These are phyloP conservation scores for Malbranchea zuffiana DNA, from an alignment of 2,329 filamentous ascomycete genomes.

Conservation along the genomic window DNA sequence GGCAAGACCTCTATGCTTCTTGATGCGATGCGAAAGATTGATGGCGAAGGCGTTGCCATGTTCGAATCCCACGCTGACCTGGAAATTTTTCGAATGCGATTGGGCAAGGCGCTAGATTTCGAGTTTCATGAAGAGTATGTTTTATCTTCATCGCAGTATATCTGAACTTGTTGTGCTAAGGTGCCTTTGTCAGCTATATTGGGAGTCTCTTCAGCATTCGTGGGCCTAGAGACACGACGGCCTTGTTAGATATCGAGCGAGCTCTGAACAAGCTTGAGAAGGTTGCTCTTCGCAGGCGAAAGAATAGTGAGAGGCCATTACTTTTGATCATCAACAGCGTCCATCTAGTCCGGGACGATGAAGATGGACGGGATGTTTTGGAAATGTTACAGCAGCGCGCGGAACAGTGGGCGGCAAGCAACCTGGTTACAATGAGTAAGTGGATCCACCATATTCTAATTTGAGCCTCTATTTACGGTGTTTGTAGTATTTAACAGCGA, in stretches of 20 bases:
- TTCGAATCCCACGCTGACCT: conserved; percentile 91
- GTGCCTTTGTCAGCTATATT: conserved; percentile 43
- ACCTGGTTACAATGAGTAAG: conserved; percentile 61
- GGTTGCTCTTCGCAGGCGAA: conserved; percentile 60
- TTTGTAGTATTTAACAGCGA: conserved; percentile 79
- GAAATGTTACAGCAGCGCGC: conserved; percentile 92
- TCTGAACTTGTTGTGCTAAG: conserved; percentile 10
- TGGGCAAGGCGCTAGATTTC: conserved; percentile 90
- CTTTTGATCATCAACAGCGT: conserved; percentile 92
- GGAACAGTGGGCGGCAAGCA: conserved; percentile 90
- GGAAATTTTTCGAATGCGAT: conserved; percentile 84
- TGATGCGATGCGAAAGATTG: conserved; percentile 85
- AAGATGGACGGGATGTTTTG: conserved; percentile 83
- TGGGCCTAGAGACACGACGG: conserved; percentile 82
- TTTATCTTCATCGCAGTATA: not conserved
- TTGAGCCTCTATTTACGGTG: not conserved
- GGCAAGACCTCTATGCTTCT: conserved; percentile 96
- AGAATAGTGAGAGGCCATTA: conserved; percentile 54
- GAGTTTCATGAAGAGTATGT: conserved; percentile 91
- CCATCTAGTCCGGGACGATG: conserved; percentile 81
- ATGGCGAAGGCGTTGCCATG: conserved; percentile 85
- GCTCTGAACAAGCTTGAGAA: conserved; percentile 98
- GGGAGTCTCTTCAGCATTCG: conserved; percentile 91
- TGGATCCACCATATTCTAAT: not conserved
- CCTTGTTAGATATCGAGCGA: conserved; percentile 86